Evolutionary conservation across 768 basidiomycete genomes (phyloP), one percentile per base, ranked within the genome.

Genomic region (Lactifluus echinatus): DNA sequence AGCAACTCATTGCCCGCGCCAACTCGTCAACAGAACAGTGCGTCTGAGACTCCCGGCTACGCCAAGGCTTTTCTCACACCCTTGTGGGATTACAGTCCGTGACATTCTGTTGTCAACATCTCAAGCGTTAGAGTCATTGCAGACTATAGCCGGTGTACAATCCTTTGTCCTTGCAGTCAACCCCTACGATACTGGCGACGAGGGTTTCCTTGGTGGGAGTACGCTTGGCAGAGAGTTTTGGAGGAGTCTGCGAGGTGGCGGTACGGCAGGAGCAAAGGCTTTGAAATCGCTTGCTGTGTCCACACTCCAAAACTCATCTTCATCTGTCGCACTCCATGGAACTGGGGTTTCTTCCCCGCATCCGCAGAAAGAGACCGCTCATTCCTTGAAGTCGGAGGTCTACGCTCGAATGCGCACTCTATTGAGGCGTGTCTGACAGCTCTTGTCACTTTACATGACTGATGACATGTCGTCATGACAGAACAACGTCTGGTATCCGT

Each of bases 151-250:
- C 8, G 81, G 81, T 2, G 68, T 81, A 4, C 81, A 87, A 43
- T 81, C 84, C 0, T 82, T 85, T 63, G 60, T 85, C 39, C 73
- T 87, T 3, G 80, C 80, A 1, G 77, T 86, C 26, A 77, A 84
- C 61, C 80, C 82, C 4, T 61, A 63, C 14, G 73, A 79, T 60
- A 63, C 71, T 12, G 57, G 68, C 0, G 79, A 81, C 63, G 68
- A 69, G 28, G 81, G 82, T 0, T 86, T 85, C 67, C 71, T 87
- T 6, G 85, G 85, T 8, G 85, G 85, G 4, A 79, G 83, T 1
- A 43, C 78, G 3, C 63, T 72, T 8, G 85, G 84, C 6, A 75
- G 83, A 39, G 83, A 85, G 56, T 87, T 83, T 61, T 87, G 84
- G 83, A 72, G 82, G 19, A 76, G 78, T 12, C 66, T 84, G 55